Percentiles rank a stretch among this genome's conserved stretches.
phyloP scores from a whole-genome alignment of 2,329 filamentous ascomycete species.

The Beauveria caledonica region DNA sequence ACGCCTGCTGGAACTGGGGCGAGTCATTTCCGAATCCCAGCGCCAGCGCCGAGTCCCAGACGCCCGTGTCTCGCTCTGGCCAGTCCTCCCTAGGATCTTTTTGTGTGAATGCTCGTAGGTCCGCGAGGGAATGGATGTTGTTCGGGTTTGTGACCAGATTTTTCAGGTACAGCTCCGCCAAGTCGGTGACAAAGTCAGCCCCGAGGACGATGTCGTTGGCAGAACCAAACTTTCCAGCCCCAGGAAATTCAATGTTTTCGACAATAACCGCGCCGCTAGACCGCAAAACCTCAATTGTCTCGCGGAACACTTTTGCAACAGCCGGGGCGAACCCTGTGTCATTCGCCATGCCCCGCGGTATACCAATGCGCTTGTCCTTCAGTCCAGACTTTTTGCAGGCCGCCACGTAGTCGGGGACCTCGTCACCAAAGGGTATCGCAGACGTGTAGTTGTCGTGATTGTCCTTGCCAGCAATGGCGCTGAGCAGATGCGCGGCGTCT shows the following conservation, averaged over 20 bases:
- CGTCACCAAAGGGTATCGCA: constrained; percentile 48
- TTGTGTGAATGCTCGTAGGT: constrained; percentile 46
- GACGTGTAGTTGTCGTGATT: constrained; percentile 51
- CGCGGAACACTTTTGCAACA: constrained; percentile 42
- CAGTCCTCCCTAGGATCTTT: constrained; percentile 42
- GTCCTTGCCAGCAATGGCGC: constrained; percentile 55
- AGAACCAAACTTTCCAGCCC: constrained; percentile 25
- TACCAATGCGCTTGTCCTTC: constrained; percentile 51
- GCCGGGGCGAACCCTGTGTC: constrained; percentile 12
- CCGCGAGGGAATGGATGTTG: constrained; percentile 38
- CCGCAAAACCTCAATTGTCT: constrained; percentile 41
- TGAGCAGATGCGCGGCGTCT: constrained; percentile 53
- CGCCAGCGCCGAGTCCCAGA: constrained; percentile 45
- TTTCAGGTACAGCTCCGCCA: constrained; percentile 42
- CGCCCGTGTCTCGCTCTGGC: constrained; percentile 45
- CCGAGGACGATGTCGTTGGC: constrained; percentile 38
- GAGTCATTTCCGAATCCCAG: constrained; percentile 47
- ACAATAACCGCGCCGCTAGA: constrained; percentile 51
- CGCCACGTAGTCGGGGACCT: constrained; percentile 51
- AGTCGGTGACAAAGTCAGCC: constrained; percentile 48
- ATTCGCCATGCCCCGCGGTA: constrained; percentile 43
- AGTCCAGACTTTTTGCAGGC: constrained; percentile 48
- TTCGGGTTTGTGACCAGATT: constrained; percentile 48
- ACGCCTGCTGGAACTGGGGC: constrained; percentile 47
- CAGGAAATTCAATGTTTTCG: constrained; percentile 44